phyloP scores from a whole-genome alignment of 202 grass and related monocot genomes.

The Alloteropsis angusta region DNA sequence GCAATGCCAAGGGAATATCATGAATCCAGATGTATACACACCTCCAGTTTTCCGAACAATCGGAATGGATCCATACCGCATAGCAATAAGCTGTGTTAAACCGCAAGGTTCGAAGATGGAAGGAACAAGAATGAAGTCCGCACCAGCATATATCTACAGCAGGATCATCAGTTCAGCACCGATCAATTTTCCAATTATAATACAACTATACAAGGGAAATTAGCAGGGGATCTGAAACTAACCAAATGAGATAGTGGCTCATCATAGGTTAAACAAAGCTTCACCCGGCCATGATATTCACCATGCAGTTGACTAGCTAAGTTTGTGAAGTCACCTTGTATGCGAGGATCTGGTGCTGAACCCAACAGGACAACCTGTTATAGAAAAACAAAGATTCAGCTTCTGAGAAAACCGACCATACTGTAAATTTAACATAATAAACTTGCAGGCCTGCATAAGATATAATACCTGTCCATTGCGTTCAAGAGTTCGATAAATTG shows the following conservation, averaged over 20 bases:
- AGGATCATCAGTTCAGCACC: neutral
- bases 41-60: slow-evolving; percentile 96
- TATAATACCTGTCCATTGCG: slow-evolving; percentile 60
- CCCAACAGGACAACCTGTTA: slow-evolving; percentile 84
- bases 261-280: slow-evolving; percentile 81
- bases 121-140: slow-evolving; percentile 94
- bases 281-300: slow-evolving; percentile 56
- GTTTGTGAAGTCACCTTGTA: slow-evolving; percentile 74
- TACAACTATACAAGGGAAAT: neutral
- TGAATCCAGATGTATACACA: slow-evolving; percentile 8
- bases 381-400: slow-evolving; percentile 8
- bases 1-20: neutral
- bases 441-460: slow-evolving; percentile 4
- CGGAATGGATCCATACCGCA: slow-evolving; percentile 94
- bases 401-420: slow-evolving; percentile 4
- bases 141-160: slow-evolving; percentile 86
- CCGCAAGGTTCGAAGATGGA: slow-evolving; percentile 94
- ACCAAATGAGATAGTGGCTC: slow-evolving; percentile 93
- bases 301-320: slow-evolving; percentile 61
- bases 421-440: slow-evolving; percentile 14
- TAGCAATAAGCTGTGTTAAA: slow-evolving; percentile 87
- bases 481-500: slow-evolving; percentile 56
- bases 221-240: slow-evolving; percentile 12
- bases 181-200: neutral
- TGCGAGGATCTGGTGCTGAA: slow-evolving; percentile 77